phyloP scores from a whole-genome alignment of 164 flowering plant species.

The Liquidambar formosana region DNA sequence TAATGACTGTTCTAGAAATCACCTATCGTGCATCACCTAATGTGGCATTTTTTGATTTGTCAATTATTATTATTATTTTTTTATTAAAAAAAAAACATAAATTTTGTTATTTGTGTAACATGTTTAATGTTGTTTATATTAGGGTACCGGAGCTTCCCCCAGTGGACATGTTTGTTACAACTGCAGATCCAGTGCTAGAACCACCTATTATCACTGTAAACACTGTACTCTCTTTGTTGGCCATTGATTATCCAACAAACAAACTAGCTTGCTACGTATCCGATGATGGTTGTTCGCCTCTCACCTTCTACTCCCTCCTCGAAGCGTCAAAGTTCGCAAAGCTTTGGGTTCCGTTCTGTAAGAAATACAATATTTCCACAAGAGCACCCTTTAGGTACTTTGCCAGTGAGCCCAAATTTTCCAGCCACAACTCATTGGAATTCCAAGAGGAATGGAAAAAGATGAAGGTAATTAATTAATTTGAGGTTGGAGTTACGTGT shows the following conservation, averaged over 20 bases:
- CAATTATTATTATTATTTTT: no score
- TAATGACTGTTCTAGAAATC: no score
- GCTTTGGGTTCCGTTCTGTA: constrained; percentile 73
- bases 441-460: constrained; percentile 41
- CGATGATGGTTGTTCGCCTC: constrained; percentile 61
- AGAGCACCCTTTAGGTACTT: constrained; percentile 72
- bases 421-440: constrained; percentile 14
- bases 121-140: not conserved
- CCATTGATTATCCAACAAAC: constrained; percentile 64
- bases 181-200: constrained; percentile 62
- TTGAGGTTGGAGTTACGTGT: no score
- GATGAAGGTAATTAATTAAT: constrained; percentile 67
- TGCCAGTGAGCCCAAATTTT: not conserved
- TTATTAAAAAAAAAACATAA: no score
- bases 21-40: no score
- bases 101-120: not conserved
- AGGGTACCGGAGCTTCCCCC: constrained; percentile 48
- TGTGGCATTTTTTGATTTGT: no score
- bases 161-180: constrained; percentile 72
- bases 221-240: constrained; percentile 64
- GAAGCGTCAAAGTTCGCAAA: constrained; percentile 54
- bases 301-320: constrained; percentile 51
- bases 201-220: constrained; percentile 62
- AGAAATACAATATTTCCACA: constrained; percentile 40
- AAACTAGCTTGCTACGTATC: constrained; percentile 71